Percentiles rank a stretch among this genome's conserved stretches.
phyloP scores from a whole-genome alignment of 208 protist genomes.

The Leishmania guyanensis region DNA sequence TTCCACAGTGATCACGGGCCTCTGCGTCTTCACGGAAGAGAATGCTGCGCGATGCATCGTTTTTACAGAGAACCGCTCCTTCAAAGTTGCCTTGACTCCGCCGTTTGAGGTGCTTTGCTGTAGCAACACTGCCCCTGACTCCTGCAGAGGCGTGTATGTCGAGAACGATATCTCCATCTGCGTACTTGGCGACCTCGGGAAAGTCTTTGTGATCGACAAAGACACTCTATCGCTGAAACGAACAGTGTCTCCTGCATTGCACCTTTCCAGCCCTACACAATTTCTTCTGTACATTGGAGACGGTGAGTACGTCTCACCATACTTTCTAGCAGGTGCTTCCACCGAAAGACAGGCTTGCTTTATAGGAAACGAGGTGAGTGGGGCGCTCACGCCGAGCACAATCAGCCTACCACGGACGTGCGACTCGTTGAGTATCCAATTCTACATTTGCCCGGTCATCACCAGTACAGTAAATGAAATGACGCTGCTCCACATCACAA shows the following conservation, averaged over 20 bases:
- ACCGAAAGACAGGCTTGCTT: constrained; percentile 26
- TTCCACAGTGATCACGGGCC: constrained; percentile 26
- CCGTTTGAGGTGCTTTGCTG: constrained; percentile 29
- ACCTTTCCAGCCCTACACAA: background rate
- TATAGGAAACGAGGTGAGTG: constrained; percentile 40
- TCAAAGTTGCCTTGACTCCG: constrained; percentile 24
- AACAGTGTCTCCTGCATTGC: constrained; percentile 21
- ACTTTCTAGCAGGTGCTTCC: constrained; percentile 34
- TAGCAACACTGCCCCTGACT: constrained; percentile 30
- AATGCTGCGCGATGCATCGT: constrained; percentile 32
- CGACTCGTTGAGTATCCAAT: constrained; percentile 79
- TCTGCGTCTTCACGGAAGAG: constrained; percentile 33
- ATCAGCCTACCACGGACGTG: constrained; percentile 56
- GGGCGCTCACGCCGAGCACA: constrained; percentile 38
- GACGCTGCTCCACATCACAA: constrained; percentile 44
- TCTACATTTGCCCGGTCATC: constrained; percentile 57
- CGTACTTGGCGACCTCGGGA: constrained; percentile 41
- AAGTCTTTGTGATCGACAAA: constrained; percentile 51
- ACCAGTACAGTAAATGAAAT: constrained; percentile 37
- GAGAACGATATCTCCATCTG: constrained; percentile 43
- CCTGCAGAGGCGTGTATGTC: constrained; percentile 34
- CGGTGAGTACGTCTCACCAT: constrained; percentile 54
- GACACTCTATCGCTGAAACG: constrained; percentile 41
- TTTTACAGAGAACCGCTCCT: constrained; percentile 39
- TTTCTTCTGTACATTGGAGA: constrained; percentile 61